Evolutionary conservation across 2,329 filamentous ascomycete species (phyloP).

Genomic region (Coniochaeta sp.): DNA sequence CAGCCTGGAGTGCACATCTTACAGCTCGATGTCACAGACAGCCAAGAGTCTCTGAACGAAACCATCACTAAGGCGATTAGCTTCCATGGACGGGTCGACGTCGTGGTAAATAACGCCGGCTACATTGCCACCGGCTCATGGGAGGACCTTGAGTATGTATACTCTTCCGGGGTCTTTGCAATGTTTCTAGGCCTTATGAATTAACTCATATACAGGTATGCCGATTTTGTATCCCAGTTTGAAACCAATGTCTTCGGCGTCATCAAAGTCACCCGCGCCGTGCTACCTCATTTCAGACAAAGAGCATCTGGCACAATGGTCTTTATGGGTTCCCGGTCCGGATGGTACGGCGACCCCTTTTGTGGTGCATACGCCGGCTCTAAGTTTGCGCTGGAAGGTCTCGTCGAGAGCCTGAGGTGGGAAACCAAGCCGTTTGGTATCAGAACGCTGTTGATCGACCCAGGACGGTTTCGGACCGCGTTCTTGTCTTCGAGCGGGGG

Average conservation of each 20-base stretch:
- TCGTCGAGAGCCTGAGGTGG: no score
- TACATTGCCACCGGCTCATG: not conserved
- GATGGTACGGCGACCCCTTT: conserved; percentile 13
- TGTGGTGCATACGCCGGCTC: conserved; percentile 18
- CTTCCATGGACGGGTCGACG: not conserved
- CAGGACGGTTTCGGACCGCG: no score
- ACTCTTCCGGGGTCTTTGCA: no score
- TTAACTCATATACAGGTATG: no score
- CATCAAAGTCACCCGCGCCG: conserved; percentile 19
- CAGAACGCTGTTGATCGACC: no score
- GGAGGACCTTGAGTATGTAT: not conserved
- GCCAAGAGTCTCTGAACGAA: not conserved
- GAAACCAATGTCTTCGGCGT: conserved; percentile 22
- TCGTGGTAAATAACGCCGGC: not conserved
- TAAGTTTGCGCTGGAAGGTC: conserved; percentile 32
- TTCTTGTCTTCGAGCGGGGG: no score
- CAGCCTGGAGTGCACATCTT: no score
- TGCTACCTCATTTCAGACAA: conserved; percentile 18
- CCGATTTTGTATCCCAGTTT: conserved; percentile 16
- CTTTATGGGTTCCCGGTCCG: conserved; percentile 19
- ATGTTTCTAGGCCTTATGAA: no score
- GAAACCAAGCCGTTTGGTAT: no score
- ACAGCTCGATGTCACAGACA: not conserved
- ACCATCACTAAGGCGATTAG: not conserved
- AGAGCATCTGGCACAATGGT: conserved; percentile 18